Evolutionary conservation across 257 asterid species (phyloP), one percentile per base, ranked within the genome.

Genomic region (Fraxinus quadrangulata): DNA sequence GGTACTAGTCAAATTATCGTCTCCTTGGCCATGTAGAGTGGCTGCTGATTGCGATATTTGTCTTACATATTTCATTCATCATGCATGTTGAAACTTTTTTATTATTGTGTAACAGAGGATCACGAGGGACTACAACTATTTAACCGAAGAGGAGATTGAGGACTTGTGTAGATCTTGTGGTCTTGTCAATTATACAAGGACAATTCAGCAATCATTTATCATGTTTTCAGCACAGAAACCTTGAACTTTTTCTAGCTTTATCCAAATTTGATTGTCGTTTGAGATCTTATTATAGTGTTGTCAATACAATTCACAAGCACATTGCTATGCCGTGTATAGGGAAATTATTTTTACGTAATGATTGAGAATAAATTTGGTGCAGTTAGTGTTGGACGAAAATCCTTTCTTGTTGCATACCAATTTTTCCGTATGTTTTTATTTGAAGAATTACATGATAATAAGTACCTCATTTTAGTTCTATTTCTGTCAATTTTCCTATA

Each of bases 161-260:
- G 98, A 91, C 81, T 78, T 95, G 80, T 89, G 92, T 84, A 82
- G 40, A 36, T 89, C 96, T 1, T 95, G 99, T 70, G 97, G 99
- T 73, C 90, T 95, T 56, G 33, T 90, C 74, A 93, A 90, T 81
- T 95, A 88, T 77, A 77, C 89, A 73, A 85, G 88, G 88, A 85
- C 84, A 80, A 81, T 95, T 71, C 87, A 89, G 74, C 88, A 88
- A 67, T 88, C 96, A 3, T 95, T 95, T 75, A 95, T 93, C 87
- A 87, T 93, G 79, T 95, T 93, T 75, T 91, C 98, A 65, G 98
- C 99, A 24, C 90, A 89, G 78, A 95, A 95, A 79, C 90, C 93
- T 56, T 95, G 88, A 94, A 26, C 31, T 69, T 47, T 42, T 61
- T 65, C 69, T 74, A 31, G 47, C 67, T 49, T 69, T 16, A 13